Conservation (phyloP, 352 stramenopile species). For the Plasmopara muralis region DNA sequence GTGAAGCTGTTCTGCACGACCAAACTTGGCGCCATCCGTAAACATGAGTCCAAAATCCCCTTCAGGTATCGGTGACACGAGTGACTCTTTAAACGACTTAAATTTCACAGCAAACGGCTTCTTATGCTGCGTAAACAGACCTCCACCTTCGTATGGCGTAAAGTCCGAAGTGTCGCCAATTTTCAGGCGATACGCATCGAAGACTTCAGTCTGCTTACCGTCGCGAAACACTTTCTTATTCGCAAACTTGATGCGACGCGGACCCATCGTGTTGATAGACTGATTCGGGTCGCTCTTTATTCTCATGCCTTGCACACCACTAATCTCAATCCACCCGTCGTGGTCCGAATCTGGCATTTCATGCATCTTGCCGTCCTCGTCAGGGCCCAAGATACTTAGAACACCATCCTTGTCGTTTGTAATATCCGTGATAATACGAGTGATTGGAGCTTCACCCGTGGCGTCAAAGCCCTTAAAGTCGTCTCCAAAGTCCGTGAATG, state of each 20-base stretch:
- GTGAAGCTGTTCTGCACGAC: slow-evolving; percentile 77
- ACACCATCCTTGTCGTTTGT: slow-evolving; percentile 76
- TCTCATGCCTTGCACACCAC: slow-evolving; percentile 73
- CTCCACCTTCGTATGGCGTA: slow-evolving; percentile 70
- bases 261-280: slow-evolving; percentile 64
- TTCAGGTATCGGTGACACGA: slow-evolving; percentile 56
- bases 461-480: slow-evolving; percentile 72
- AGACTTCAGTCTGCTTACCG: slow-evolving; percentile 80
- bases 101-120: slow-evolving; percentile 73
- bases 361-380: slow-evolving; percentile 86
- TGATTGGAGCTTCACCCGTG: slow-evolving; percentile 77
- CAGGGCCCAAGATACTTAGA: slow-evolving; percentile 63
- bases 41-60: slow-evolving; percentile 82
- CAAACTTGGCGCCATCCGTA: slow-evolving; percentile 82
- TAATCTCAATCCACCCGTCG: slow-evolving; percentile 82
- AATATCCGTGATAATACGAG: slow-evolving; percentile 83
- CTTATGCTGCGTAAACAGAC: slow-evolving; percentile 78
- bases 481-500: slow-evolving; percentile 80
- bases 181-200: slow-evolving; percentile 76
- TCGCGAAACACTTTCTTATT: slow-evolving; percentile 85
- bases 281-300: slow-evolving; percentile 49
- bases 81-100: slow-evolving; percentile 65
- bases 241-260: slow-evolving; percentile 70
- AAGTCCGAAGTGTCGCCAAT: slow-evolving; percentile 80
- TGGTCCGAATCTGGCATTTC: slow-evolving; percentile 83